Conservation (phyloP, 2,329 filamentous ascomycete genomes). For the Tolypocladium guangdongense region DNA sequence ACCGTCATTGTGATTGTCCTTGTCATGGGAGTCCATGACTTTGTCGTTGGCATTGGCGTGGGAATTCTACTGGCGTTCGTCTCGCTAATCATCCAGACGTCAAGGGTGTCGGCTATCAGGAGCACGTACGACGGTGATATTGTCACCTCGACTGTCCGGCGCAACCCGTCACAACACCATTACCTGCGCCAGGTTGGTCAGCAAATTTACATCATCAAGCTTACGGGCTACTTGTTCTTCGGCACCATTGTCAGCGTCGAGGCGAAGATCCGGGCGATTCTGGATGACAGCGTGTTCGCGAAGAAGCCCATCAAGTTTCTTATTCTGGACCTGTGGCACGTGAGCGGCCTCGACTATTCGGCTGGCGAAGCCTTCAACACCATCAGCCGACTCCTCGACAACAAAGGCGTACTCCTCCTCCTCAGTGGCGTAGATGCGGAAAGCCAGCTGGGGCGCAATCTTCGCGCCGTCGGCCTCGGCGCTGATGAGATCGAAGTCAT, state of each 20-base stretch:
- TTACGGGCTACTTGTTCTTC: slow-evolving; percentile 95
- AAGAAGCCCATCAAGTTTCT: slow-evolving; percentile 77
- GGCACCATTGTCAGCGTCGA: slow-evolving; percentile 95
- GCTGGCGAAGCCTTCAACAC: slow-evolving; percentile 91
- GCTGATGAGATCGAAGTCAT: slow-evolving; percentile 62
- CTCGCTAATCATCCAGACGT: slow-evolving; percentile 84
- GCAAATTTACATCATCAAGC: slow-evolving; percentile 84
- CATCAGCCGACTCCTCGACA: slow-evolving; percentile 72
- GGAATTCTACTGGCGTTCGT: slow-evolving; percentile 88
- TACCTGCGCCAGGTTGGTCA: slow-evolving; percentile 77
- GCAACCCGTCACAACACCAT: slow-evolving; percentile 79
- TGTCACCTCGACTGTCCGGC: slow-evolving; percentile 82
- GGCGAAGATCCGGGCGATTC: slow-evolving; percentile 68
- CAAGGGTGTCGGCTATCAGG: slow-evolving; percentile 76
- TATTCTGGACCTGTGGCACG: slow-evolving; percentile 78
- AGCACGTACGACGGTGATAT: slow-evolving; percentile 84
- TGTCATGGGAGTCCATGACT: slow-evolving; percentile 95
- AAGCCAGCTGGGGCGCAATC: slow-evolving; percentile 62
- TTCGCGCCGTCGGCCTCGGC: slow-evolving; percentile 75
- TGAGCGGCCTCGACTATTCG: slow-evolving; percentile 90
- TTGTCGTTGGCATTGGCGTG: slow-evolving; percentile 85
- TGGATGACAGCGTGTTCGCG: slow-evolving; percentile 72
- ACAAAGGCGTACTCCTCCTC: slow-evolving; percentile 68
- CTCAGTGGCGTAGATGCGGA: slow-evolving; percentile 73
- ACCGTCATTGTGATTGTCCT: slow-evolving; percentile 85